Base-by-base conservation (phyloP, 2,329 filamentous ascomycete genomes). In the Scolecobasidium constrictum region DNA sequence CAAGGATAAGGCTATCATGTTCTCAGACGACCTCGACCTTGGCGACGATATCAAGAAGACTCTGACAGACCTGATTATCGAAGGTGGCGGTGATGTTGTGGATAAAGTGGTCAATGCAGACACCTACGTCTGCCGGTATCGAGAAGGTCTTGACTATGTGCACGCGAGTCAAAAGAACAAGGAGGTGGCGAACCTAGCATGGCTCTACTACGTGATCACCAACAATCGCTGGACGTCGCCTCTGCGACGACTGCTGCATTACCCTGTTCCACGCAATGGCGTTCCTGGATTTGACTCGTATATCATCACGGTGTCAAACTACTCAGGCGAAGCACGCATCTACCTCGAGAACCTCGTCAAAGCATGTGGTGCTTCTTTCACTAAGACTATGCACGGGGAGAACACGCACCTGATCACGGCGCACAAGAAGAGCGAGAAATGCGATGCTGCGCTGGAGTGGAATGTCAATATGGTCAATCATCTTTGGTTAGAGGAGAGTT, bases 381-480 rank as follows among this genome's bases (percentile, higher is more conserved):
- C 92, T 21, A 94, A 93, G 65, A 93, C 86, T 0, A 84, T 98
- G 78, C 93, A 86, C 60, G 78, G 83, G 50, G 87, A 95, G 48
- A 96, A 98, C 59, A 96, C 88, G 0, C 92, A 98, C 63, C 75
- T 98, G 1, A 82, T 98, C 53, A 94, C 90, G 0, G 92, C 92
- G 4, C 83, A 94, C 52, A 78, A 81, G 46, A 78, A 78, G 44
- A 93, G 90, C 55, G 92, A 96, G 57, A 98, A 98, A 62, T 95
- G 85, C 59, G 80, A 83, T 28, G 92, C 92, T 1, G 92, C 92
- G 0, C 76, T 78, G 47, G 92, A 96, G 63, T 98, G 92, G 92
- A 82, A 83, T 42, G 81, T 96, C 43, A 69, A 86, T 44, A 82
- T 94, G 53, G 69, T 94, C 53, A 98, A 96, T 59, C 92, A 98